Percentiles rank a stretch among this genome's conserved stretches.
Conservation (phyloP, 768 basidiomycete species). For the Suillus sp. region DNA sequence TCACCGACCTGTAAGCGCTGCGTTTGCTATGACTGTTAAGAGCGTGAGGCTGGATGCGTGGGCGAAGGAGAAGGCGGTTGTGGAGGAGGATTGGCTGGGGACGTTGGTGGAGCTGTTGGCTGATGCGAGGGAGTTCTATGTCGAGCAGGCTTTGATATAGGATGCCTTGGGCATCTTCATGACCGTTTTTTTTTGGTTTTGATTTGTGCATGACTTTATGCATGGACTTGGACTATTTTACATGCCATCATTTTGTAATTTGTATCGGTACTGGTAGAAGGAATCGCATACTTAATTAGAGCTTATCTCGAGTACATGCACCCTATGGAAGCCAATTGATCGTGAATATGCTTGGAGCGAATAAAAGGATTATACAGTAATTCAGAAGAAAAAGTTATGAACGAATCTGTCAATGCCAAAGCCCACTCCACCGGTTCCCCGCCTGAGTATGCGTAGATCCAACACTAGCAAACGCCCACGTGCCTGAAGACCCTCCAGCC, state of each 20-base stretch:
- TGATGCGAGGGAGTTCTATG: conserved; percentile 37
- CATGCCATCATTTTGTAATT: conserved; percentile 3
- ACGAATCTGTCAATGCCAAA: conserved; percentile 19
- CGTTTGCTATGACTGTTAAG: conserved; percentile 75
- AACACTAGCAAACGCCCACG: conserved; percentile 25
- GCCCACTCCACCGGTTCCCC: conserved; percentile 25
- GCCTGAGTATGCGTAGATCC: conserved; percentile 10
- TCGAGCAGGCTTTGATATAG: conserved; percentile 33
- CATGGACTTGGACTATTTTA: conserved; percentile 5
- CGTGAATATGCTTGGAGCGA: background rate
- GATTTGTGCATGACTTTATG: background rate
- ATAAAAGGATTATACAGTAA: background rate
- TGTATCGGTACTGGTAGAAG: conserved; percentile 1
- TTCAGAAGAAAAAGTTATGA: background rate
- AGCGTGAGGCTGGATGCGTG: conserved; percentile 61
- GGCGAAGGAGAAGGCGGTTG: conserved; percentile 53
- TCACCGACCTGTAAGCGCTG: conserved; percentile 86
- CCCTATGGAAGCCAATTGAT: background rate
- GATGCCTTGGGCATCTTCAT: background rate
- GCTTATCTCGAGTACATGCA: background rate
- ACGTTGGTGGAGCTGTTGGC: conserved; percentile 34
- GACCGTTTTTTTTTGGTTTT: background rate
- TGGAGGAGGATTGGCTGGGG: conserved; percentile 56
- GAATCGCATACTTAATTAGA: background rate
- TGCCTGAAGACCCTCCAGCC: conserved; percentile 15